These are phyloP conservation scores for Brassica hybrid DNA, from an alignment of 441 rosid species.

Conservation along the genomic window DNA sequence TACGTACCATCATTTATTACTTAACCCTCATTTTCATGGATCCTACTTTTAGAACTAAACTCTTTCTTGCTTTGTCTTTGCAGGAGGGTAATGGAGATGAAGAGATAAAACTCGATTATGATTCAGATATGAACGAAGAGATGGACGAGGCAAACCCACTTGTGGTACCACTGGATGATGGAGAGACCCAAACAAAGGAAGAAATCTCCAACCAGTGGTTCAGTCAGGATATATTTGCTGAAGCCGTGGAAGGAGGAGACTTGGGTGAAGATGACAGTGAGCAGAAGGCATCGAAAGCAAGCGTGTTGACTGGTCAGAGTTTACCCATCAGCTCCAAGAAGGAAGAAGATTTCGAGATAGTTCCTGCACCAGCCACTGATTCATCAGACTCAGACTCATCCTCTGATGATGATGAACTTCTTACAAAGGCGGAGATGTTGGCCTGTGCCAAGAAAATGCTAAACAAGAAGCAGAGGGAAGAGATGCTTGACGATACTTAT, in stretches of 20 bases:
- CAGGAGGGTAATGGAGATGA: slow-evolving; percentile 63
- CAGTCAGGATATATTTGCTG: slow-evolving; percentile 80
- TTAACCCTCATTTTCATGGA: not conserved
- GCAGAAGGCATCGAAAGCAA: slow-evolving; percentile 39
- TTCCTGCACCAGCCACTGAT: slow-evolving; percentile 77
- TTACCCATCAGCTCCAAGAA: slow-evolving; percentile 42
- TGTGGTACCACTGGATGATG: slow-evolving; percentile 70
- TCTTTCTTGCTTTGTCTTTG: slow-evolving; percentile 26
- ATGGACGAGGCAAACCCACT: slow-evolving; percentile 83
- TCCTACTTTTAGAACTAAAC: slow-evolving; percentile 4
- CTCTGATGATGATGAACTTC: slow-evolving; percentile 64
- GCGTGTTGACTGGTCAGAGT: slow-evolving; percentile 24
- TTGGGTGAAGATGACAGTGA: slow-evolving; percentile 57
- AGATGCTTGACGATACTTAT: slow-evolving; percentile 83
- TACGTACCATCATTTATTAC: slow-evolving; percentile 27
- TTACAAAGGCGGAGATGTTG: slow-evolving; percentile 84
- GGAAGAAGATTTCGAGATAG: slow-evolving; percentile 79
- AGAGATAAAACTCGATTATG: slow-evolving; percentile 56
- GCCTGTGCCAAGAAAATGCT: slow-evolving; percentile 94
- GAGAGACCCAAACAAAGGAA: slow-evolving; percentile 63
- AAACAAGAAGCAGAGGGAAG: slow-evolving; percentile 82
- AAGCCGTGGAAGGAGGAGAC: slow-evolving; percentile 85
- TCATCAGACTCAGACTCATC: slow-evolving; percentile 71
- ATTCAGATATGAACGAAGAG: slow-evolving; percentile 67
- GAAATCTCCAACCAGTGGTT: slow-evolving; percentile 88